phyloP scores from a whole-genome alignment of 192 early-diverging fungal species.

The Geranomyces variabilis region DNA sequence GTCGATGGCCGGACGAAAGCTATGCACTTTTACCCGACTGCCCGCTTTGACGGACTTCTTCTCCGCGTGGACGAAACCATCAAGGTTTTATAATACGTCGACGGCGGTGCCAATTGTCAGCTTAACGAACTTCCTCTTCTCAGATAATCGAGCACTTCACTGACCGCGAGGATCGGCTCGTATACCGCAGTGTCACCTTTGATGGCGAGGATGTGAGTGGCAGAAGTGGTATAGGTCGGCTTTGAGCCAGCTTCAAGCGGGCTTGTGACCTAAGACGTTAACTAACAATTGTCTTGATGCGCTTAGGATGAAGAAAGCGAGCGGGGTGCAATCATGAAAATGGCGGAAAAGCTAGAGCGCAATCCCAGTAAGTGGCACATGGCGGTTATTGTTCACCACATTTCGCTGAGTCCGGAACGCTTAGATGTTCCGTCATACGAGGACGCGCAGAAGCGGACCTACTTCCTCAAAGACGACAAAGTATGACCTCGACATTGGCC shows the following conservation, averaged over 20 bases:
- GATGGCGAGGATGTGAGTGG: constrained; percentile 36
- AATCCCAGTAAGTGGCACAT: constrained; percentile 34
- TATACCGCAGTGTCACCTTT: constrained; percentile 58
- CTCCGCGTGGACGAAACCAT: constrained; percentile 49
- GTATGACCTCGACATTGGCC: constrained; percentile 15
- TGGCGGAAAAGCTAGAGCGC: constrained; percentile 61
- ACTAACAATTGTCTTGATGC: not conserved
- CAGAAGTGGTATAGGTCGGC: not conserved
- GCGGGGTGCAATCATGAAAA: constrained; percentile 48
- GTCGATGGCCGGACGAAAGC: constrained; percentile 53
- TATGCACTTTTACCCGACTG: constrained; percentile 58
- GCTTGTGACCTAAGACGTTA: not conserved
- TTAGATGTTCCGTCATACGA: constrained; percentile 38
- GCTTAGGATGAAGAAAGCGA: constrained; percentile 21
- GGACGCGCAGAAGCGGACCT: constrained; percentile 56
- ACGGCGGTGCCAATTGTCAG: not conserved
- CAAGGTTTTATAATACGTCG: constrained; percentile 40
- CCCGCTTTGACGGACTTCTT: constrained; percentile 57
- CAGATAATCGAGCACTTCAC: constrained; percentile 55
- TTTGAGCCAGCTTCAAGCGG: not conserved
- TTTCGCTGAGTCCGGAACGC: too few species aligned
- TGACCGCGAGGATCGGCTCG: constrained; percentile 56
- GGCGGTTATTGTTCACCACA: too few species aligned
- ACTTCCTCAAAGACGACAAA: constrained; percentile 58
- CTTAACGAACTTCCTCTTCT: not conserved